Base-by-base conservation (phyloP, 441 rosid species). In the Corymbia calophylla region DNA sequence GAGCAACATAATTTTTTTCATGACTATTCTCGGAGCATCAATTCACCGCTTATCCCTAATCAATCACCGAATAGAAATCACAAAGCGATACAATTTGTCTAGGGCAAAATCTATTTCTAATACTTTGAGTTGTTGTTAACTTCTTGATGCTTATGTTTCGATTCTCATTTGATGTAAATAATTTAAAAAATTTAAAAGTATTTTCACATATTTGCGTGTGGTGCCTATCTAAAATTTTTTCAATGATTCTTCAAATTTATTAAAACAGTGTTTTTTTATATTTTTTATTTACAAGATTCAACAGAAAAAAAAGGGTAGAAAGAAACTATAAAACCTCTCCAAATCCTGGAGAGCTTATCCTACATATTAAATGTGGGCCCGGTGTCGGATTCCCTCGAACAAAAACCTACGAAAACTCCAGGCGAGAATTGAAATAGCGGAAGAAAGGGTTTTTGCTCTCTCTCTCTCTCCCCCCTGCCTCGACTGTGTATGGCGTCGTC, bases 341-440 rank as follows among this genome's bases (percentile, higher is more conserved):
- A 29, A n/a, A 64, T 64, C 35, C 35, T 29, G 16, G 70, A 29
- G 19, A n/a, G 68, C 68, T 54, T 29, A 62, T 62, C 77, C 17
- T 66, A 7, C 23, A 7, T 39, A 32, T 32, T 9, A 32, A 18
- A 21, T 0, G 25, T 0, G 25, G 25, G 9, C 80, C 32, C 11
- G 73, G 73, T 16, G 12, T 31, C 77, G 77, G 44, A 66, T 17
- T 66, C 6, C 44, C 31, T 17, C 21, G 27, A 70, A 19, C 49
- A 56, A 91, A 92, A 89, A 88, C 91, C 88, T 92, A 91, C 89
- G 88, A 92, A 91, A 23, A 21, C 62, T 15, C 29, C n/a, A 14
- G 88, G 90, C 92, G 12, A 91, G 89, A 88, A 91, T 92, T 90
- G 88, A 94, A 95, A 94, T 93, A 90, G 82, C 94, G 90, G 90